A percentile compares a stretch with the other conserved stretches of the same genome.
These are phyloP conservation scores for Ustilago esculenta DNA, from an alignment of 1,284 basidiomycete genomes.

Conservation along the genomic window DNA sequence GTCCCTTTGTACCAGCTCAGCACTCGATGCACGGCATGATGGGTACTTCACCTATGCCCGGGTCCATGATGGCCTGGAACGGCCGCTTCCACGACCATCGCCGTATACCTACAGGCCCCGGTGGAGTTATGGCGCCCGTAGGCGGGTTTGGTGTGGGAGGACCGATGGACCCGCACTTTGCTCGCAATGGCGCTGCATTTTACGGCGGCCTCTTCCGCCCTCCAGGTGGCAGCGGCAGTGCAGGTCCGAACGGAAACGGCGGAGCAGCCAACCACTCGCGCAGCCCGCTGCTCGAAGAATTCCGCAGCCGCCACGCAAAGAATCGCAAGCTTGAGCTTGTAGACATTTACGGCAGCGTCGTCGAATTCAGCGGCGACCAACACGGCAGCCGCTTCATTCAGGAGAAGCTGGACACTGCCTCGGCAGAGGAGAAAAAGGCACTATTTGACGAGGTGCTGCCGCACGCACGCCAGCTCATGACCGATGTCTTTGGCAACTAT, in stretches of 20 bases:
- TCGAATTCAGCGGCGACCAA: constrained; percentile 94
- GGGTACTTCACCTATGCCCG: constrained; percentile 24
- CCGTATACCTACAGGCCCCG: constrained; percentile 40
- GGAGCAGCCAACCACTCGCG: constrained; percentile 14
- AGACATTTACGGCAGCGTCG: constrained; percentile 86
- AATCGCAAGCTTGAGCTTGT: constrained; percentile 67
- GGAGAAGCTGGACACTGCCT: constrained; percentile 71
- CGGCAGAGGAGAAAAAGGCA: constrained; percentile 71
- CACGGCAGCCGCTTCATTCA: constrained; percentile 76
- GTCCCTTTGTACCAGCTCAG: constrained; percentile 28
- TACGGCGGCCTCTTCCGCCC: constrained; percentile 14
- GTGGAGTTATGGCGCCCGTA: constrained; percentile 37
- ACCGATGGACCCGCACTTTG: constrained; percentile 24
- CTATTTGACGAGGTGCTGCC: constrained; percentile 94
- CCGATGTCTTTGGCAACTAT: constrained; percentile 95
- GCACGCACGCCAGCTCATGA: constrained; percentile 81
- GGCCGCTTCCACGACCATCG: constrained; percentile 44
- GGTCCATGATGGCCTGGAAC: constrained; percentile 31
- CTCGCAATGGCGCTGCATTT: constrained; percentile 15
- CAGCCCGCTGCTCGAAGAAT: constrained; percentile 56
- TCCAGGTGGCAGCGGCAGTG: not conserved
- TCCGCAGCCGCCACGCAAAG: constrained; percentile 47
- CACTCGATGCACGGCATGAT: constrained; percentile 27
- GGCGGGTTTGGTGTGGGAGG: constrained; percentile 17
- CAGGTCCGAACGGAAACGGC: not conserved